These are phyloP conservation scores for Francoa sonchifolia DNA, from an alignment of 441 rosid genomes.

Conservation along the genomic window DNA sequence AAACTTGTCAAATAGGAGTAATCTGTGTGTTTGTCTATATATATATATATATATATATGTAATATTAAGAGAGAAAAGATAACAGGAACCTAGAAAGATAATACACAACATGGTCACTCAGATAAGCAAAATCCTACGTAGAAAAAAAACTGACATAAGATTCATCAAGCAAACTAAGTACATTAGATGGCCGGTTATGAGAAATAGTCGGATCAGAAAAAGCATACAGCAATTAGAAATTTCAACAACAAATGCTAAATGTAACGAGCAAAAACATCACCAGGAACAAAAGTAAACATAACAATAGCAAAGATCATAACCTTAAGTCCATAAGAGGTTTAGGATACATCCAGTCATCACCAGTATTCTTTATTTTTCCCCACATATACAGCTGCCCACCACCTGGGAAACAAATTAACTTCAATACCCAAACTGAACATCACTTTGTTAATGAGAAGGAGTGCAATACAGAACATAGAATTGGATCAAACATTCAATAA, in stretches of 20 bases:
- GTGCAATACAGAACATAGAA: too few relatives aligned
- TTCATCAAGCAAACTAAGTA: too few relatives aligned
- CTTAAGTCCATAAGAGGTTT: constrained; percentile 97
- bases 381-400: constrained; percentile 98
- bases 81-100: too few relatives aligned
- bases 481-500: too few relatives aligned
- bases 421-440: not conserved
- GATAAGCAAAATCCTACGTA: too few relatives aligned
- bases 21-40: too few relatives aligned
- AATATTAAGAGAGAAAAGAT: too few relatives aligned
- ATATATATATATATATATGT: not conserved
- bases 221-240: not conserved
- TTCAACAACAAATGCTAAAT: not conserved
- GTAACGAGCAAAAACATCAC: not conserved
- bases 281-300: constrained; percentile 1
- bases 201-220: not conserved
- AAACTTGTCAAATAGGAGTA: too few relatives aligned
- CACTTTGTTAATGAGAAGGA: too few relatives aligned
- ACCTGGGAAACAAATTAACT: constrained; percentile 34
- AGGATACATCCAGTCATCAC: constrained; percentile 99
- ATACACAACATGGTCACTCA: too few relatives aligned
- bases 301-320: constrained; percentile 23
- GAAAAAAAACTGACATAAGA: too few relatives aligned
- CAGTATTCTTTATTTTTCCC: constrained; percentile 86
- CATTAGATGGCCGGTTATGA: too few relatives aligned